phyloP scores from a whole-genome alignment of 805 yeast species.

The Kuraishia piskuri region DNA sequence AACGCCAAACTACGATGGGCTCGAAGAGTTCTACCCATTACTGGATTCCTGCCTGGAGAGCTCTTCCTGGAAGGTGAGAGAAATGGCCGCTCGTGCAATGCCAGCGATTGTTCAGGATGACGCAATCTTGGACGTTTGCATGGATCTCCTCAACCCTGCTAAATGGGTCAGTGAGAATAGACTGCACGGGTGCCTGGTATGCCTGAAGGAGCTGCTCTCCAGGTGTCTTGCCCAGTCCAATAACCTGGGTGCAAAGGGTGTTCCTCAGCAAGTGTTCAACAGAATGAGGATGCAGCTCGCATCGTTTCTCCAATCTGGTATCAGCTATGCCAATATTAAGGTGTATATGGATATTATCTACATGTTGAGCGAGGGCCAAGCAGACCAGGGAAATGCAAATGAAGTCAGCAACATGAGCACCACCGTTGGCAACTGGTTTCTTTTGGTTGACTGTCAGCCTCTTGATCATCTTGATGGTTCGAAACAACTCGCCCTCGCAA shows the following conservation, averaged over 20 bases:
- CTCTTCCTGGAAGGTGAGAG: constrained; percentile 75
- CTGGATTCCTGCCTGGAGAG: constrained; percentile 41
- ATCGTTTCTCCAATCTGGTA: too few species aligned
- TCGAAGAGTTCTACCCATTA: constrained; percentile 42
- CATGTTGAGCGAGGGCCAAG: not conserved
- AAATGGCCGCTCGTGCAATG: constrained; percentile 71
- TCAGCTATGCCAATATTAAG: not conserved
- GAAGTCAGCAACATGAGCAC: not conserved
- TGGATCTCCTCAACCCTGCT: constrained; percentile 12
- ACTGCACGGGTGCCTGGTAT: constrained; percentile 53
- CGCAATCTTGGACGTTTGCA: constrained; percentile 20
- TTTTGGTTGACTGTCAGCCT: not conserved
- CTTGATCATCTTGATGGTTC: constrained; percentile 34
- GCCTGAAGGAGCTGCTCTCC: constrained; percentile 28
- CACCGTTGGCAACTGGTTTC: not conserved
- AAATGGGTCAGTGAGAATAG: constrained; percentile 27
- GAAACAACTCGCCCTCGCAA: constrained; percentile 35
- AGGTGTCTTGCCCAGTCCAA: constrained; percentile 4
- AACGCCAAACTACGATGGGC: constrained; percentile 43
- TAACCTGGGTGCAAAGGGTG: not conserved
- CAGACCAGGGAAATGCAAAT: not conserved
- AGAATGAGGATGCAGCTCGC: not conserved
- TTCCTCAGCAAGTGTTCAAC: not conserved
- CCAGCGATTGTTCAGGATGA: constrained; percentile 36
- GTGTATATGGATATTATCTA: constrained; percentile 1